Evolutionary conservation across 2,329 filamentous ascomycete species (phyloP), one percentile per base, ranked within the genome.

Genomic region (Teratosphaeria epicoccoides): DNA sequence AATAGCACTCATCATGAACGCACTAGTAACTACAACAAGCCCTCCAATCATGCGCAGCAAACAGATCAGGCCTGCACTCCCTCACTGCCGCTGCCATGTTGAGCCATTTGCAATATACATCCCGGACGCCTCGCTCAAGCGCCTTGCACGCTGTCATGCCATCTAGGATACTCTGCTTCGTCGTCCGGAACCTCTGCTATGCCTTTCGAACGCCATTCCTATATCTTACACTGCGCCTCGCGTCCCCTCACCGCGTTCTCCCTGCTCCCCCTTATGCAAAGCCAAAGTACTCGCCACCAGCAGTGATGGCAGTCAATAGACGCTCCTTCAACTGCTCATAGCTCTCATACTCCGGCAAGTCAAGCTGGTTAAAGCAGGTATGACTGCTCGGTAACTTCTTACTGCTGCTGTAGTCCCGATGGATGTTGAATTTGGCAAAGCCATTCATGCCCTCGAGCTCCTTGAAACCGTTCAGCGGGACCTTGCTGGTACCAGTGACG

Each of bases 401-500:
- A 72, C 96, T 97, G 76, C 86, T 91, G 62, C 91, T 90, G 71
- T 95, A 96, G 71, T 97, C 93, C 58, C 93, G 88, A 68, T 98
- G 93, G 57, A 98, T 97, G 70, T 97, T 98, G 82, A 98, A 98
- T 59, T 88, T 84, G 70, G 87, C 95, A 69, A 97, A 84, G 37
- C 93, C 93, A 66, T 98, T 97, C 93, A 98, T 98, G 59, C 93
- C 94, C 73, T 98, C 94, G 6, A 98, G 80, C 70, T 98, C 93
- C 73, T 95, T 96, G 79, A 98, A 98, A 11, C 93, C 93, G 62
- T 98, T 98, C 47, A 98, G 82, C 37, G 93, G 93, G 46, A 98
- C 94, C 73, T 98, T 98, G 69, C 87, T 94, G 17, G 94, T 98
- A 68, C 93, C 93, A 1, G 94, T 98, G 59, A 98, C 93, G 68